phyloP scores from a whole-genome alignment of 331 rosid species.

The Quercus tomentella region DNA sequence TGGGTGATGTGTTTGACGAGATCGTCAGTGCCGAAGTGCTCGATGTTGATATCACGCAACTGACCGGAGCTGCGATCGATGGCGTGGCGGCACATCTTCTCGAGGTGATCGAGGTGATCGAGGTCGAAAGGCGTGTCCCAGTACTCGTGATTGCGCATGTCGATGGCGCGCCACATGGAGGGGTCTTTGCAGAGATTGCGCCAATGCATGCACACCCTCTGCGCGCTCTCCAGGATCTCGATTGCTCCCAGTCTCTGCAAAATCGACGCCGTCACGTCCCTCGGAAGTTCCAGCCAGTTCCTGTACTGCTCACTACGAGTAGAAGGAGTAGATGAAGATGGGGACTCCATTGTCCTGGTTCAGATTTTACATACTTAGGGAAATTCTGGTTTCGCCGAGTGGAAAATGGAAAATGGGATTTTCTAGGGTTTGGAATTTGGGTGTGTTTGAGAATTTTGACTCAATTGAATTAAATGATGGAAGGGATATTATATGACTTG shows the following conservation, averaged over 20 bases:
- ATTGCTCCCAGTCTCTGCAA: neutral
- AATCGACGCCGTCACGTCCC: neutral
- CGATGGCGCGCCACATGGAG: slow-evolving; percentile 12
- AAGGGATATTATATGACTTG: rapidly evolving
- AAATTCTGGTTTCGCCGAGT: no score
- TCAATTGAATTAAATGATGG: no score
- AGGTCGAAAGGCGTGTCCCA: neutral
- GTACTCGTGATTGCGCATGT: slow-evolving; percentile 14
- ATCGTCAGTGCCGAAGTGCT: slow-evolving; percentile 21
- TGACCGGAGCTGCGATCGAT: slow-evolving; percentile 19
- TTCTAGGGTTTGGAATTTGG: no score
- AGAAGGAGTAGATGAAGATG: no score
- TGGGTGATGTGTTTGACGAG: slow-evolving; percentile 25
- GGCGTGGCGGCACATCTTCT: slow-evolving; percentile 14
- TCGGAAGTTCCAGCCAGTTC: neutral
- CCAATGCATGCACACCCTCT: neutral
- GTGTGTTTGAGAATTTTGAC: no score
- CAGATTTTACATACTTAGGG: no score
- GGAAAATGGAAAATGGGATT: no score
- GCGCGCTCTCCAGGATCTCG: neutral
- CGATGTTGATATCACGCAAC: slow-evolving; percentile 17
- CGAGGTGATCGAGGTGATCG: slow-evolving; percentile 15
- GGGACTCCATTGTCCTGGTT: no score
- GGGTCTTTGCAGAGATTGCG: no score
- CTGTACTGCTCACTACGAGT: neutral